Evolutionary conservation across 163 green algal genomes (phyloP).

Genomic region (Smithsoniella earleae): DNA sequence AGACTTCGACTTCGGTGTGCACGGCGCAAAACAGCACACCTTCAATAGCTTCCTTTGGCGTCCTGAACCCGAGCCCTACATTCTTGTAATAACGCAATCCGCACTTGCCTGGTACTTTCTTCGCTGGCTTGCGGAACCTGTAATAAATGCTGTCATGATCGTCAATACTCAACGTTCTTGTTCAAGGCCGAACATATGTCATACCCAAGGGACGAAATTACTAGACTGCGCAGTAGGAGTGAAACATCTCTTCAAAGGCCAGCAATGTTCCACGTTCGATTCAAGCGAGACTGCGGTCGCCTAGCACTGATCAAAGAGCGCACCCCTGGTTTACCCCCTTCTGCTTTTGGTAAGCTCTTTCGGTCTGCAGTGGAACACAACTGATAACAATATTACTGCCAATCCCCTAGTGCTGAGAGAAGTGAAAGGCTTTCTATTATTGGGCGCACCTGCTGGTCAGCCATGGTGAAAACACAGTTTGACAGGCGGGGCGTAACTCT

Average conservation of each 20-base stretch:
- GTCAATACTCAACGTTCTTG: slow-evolving; percentile 6
- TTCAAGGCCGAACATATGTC: no score
- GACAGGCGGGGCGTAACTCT: no score
- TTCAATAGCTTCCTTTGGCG: slow-evolving; percentile 93
- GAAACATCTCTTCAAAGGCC: background rate
- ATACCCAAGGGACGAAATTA: no score
- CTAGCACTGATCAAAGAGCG: slow-evolving; percentile 18
- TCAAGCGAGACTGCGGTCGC: background rate
- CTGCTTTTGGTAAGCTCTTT: slow-evolving; percentile 94
- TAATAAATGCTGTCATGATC: slow-evolving; percentile 30
- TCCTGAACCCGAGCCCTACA: slow-evolving; percentile 97
- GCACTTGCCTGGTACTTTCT: slow-evolving; percentile 83
- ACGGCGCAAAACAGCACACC: slow-evolving; percentile 49
- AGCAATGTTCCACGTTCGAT: background rate
- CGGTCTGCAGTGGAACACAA: slow-evolving; percentile 57
- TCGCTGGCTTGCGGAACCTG: slow-evolving; percentile 68
- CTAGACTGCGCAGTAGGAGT: background rate
- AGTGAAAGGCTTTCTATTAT: background rate
- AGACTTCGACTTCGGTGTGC: background rate
- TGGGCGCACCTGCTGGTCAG: slow-evolving; percentile 40
- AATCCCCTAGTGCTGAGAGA: background rate
- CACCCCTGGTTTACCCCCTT: slow-evolving; percentile 74
- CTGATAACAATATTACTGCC: slow-evolving; percentile 20
- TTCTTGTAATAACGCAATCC: slow-evolving; percentile 90
- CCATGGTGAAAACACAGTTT: slow-evolving; percentile 40